Conservation (phyloP, 2,329 filamentous ascomycete species). For the Trichoderma semiorbis region DNA sequence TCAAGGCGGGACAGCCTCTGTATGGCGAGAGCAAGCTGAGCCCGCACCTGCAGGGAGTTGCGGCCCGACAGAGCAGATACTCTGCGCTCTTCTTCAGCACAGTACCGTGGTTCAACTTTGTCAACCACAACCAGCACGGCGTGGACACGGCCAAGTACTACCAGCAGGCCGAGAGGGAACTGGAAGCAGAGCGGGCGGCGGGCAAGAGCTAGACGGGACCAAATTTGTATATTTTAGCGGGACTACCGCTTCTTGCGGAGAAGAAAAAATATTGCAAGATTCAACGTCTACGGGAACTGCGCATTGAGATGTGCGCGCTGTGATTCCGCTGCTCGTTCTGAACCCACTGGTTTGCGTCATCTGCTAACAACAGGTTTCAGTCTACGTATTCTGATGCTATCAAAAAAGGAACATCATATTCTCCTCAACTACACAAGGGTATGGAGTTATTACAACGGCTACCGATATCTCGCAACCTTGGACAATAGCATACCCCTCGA, state of each 20-base stretch:
- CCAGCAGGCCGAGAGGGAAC: slow-evolving; percentile 86
- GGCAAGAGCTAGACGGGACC: slow-evolving; percentile 8
- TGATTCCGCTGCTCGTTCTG: not conserved
- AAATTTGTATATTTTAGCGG: slow-evolving; percentile 13
- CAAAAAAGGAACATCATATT: not conserved
- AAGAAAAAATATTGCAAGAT: not conserved
- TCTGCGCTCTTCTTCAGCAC: slow-evolving; percentile 78
- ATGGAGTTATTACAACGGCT: not conserved
- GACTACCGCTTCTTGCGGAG: not conserved
- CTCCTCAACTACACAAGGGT: not conserved
- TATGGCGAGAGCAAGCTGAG: slow-evolving; percentile 79
- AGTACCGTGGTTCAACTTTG: slow-evolving; percentile 96
- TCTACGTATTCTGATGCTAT: not conserved
- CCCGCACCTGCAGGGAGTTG: slow-evolving; percentile 90
- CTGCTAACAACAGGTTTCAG: not conserved
- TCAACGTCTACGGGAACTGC: not conserved
- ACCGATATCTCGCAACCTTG: not conserved
- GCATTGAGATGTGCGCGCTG: not conserved
- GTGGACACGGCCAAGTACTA: slow-evolving; percentile 99
- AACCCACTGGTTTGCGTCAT: not conserved
- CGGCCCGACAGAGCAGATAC: slow-evolving; percentile 89
- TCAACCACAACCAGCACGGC: slow-evolving; percentile 93
- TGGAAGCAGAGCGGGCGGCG: slow-evolving; percentile 66
- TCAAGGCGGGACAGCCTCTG: slow-evolving; percentile 85
- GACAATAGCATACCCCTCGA: not conserved